Percentiles rank a stretch among this genome's conserved stretches.
Conservation (phyloP, 2,329 filamentous ascomycete genomes). For the Venturia effusa region DNA sequence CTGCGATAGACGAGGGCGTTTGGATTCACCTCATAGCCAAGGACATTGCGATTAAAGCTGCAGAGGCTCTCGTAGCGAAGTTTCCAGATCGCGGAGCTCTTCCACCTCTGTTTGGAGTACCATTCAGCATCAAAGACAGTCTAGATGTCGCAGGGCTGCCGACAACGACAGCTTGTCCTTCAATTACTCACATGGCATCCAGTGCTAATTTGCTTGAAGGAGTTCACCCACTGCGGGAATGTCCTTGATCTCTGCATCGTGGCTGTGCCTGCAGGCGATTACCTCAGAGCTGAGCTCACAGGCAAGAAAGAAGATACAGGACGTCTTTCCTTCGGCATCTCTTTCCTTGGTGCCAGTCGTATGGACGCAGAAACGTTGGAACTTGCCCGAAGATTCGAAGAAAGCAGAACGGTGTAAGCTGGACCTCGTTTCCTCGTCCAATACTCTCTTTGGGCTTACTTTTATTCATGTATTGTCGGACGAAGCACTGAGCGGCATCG, state of each 20-base stretch:
- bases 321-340: slow-evolving; percentile 36
- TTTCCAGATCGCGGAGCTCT: slow-evolving; percentile 29
- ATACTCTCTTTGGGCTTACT: too few relatives aligned
- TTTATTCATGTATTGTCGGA: too few relatives aligned
- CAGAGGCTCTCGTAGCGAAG: slow-evolving; percentile 28
- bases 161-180: slow-evolving; percentile 43
- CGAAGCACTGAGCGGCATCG: too few relatives aligned
- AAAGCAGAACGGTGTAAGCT: not conserved
- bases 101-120: slow-evolving; percentile 44
- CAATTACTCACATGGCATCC: slow-evolving; percentile 38
- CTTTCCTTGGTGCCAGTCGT: slow-evolving; percentile 27
- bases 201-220: too few relatives aligned
- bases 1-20: slow-evolving; percentile 36
- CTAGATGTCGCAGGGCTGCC: slow-evolving; percentile 41
- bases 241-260: too few relatives aligned
- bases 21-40: slow-evolving; percentile 38
- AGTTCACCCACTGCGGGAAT: too few relatives aligned
- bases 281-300: too few relatives aligned
- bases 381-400: slow-evolving; percentile 20
- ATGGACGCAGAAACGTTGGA: slow-evolving; percentile 30
- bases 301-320: slow-evolving; percentile 22
- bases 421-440: not conserved
- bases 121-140: slow-evolving; percentile 47
- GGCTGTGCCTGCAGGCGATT: too few relatives aligned
- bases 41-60: slow-evolving; percentile 30